These are phyloP conservation scores for Nissolia schottii DNA, from an alignment of 306 rosid genomes.

Conservation along the genomic window DNA sequence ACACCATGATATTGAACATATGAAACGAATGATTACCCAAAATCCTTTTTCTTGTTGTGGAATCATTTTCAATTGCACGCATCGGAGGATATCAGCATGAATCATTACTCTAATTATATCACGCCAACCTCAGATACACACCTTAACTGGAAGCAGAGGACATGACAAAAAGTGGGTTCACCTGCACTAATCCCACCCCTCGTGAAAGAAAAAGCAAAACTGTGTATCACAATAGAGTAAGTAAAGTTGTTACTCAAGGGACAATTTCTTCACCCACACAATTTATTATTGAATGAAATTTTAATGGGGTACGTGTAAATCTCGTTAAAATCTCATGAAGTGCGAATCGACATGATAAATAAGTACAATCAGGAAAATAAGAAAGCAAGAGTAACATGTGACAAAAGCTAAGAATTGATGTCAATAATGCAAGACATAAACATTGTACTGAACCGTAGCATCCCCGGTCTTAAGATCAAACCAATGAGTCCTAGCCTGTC, in stretches of 20 bases:
- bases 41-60: neutral
- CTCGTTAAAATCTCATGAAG: no score
- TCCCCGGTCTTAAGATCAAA: conserved; percentile 30
- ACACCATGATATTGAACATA: neutral
- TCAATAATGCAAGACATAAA: conserved; percentile 39
- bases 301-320: no score
- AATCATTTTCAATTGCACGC: neutral
- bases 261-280: no score
- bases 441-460: conserved; percentile 56
- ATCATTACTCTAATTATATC: neutral
- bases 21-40: neutral
- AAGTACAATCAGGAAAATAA: neutral
- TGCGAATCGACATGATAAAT: neutral
- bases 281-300: no score
- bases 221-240: neutral
- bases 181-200: neutral
- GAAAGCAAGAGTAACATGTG: neutral
- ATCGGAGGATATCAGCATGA: neutral
- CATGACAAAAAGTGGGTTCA: neutral
- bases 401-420: neutral
- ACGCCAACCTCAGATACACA: neutral
- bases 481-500: conserved; percentile 32
- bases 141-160: neutral
- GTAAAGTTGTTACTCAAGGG: no score
- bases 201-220: neutral